These are phyloP conservation scores for Metahyphopichia silvanorum DNA, from an alignment of 805 yeast species.

Conservation along the genomic window DNA sequence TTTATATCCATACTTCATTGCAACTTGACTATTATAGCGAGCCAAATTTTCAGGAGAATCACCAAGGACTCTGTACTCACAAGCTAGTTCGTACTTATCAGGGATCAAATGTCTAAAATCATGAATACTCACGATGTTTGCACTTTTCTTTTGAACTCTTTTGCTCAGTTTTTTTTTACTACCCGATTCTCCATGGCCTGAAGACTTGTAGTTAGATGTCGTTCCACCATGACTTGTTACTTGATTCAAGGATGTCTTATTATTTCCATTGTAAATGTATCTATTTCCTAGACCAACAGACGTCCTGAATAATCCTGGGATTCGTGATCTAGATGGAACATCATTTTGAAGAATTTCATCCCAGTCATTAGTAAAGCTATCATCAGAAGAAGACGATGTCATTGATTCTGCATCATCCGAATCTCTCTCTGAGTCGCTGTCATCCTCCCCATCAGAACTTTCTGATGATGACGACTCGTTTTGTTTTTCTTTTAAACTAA, in stretches of 20 bases:
- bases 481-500: slow-evolving; percentile 25
- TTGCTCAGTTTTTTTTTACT: slow-evolving; percentile 10
- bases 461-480: slow-evolving; percentile 14
- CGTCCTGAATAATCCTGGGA: slow-evolving; percentile 49
- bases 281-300: slow-evolving; percentile 39
- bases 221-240: slow-evolving; percentile 40
- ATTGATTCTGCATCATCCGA: slow-evolving; percentile 9
- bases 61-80: slow-evolving; percentile 62
- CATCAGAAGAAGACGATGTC: slow-evolving; percentile 40
- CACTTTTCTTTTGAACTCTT: slow-evolving; percentile 25
- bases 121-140: slow-evolving; percentile 56
- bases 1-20: slow-evolving; percentile 55
- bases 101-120: slow-evolving; percentile 75
- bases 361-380: slow-evolving; percentile 66
- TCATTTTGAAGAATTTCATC: slow-evolving; percentile 62
- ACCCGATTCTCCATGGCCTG: slow-evolving; percentile 31
- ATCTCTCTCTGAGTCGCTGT: slow-evolving; percentile 10
- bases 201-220: slow-evolving; percentile 30
- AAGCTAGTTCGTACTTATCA: slow-evolving; percentile 66
- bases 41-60: slow-evolving; percentile 65
- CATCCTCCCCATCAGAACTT: slow-evolving; percentile 16
- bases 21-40: slow-evolving; percentile 66
- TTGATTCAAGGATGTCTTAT: slow-evolving; percentile 23
- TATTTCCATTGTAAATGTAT: slow-evolving; percentile 18
- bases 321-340: slow-evolving; percentile 44